These are phyloP conservation scores for Bruguiera hainesii DNA, from an alignment of 441 rosid species.

Conservation along the genomic window DNA sequence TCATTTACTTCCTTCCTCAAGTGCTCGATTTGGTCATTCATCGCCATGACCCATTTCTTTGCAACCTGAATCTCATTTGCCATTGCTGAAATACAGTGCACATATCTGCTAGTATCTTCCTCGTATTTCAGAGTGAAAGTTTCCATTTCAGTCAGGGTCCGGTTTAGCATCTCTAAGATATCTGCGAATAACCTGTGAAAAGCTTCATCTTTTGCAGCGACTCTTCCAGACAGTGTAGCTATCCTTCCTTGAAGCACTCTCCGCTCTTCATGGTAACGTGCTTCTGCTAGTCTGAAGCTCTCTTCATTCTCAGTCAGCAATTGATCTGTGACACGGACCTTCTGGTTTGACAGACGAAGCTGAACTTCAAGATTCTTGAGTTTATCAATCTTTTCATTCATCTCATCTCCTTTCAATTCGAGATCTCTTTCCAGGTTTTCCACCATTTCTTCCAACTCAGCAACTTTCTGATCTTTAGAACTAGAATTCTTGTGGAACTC, in stretches of 20 bases:
- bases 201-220: constrained; percentile 39
- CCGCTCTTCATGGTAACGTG: constrained; percentile 54
- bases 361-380: constrained; percentile 63
- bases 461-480: constrained; percentile 41
- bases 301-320: constrained; percentile 76
- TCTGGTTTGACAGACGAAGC: constrained; percentile 92
- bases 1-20: constrained; percentile 31
- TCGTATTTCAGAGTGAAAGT: constrained; percentile 35
- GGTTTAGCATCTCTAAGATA: constrained; percentile 37
- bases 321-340: constrained; percentile 88
- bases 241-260: constrained; percentile 51
- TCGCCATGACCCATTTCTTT: constrained; percentile 39
- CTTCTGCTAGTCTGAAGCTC: constrained; percentile 53
- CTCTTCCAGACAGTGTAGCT: constrained; percentile 30
- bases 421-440: constrained; percentile 66
- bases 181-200: constrained; percentile 39
- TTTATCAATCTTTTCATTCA: constrained; percentile 45
- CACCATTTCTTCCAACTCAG: constrained; percentile 47
- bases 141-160: constrained; percentile 39
- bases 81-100: constrained; percentile 34
- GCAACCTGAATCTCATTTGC: constrained; percentile 38
- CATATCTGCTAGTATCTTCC: constrained; percentile 34
- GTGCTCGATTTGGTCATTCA: constrained; percentile 34
- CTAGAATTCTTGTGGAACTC: constrained; percentile 41
- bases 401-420: constrained; percentile 78